phyloP scores from a whole-genome alignment of 2,329 filamentous ascomycete genomes.

The Macrophomina tecta region DNA sequence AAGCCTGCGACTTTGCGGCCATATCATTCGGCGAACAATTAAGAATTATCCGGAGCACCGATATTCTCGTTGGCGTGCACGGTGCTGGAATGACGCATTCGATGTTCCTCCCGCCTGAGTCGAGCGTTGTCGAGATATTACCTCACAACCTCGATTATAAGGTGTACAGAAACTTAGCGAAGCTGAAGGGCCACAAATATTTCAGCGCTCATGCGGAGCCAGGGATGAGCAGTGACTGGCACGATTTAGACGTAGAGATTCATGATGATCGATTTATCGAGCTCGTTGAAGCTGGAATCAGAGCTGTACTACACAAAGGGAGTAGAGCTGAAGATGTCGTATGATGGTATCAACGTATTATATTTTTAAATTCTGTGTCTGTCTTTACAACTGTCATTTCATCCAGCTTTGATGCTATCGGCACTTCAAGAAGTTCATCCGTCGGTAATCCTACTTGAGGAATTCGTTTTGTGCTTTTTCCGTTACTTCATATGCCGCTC shows the following conservation, averaged over 20 bases:
- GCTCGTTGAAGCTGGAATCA: neutral
- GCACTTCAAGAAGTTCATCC: no score
- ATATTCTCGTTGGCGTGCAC: slow-evolving; percentile 53
- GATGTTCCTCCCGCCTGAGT: slow-evolving; percentile 48
- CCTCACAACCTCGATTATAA: slow-evolving; percentile 44
- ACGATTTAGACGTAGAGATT: neutral
- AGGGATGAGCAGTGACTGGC: neutral
- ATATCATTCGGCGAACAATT: slow-evolving; percentile 49
- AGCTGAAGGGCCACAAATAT: slow-evolving; percentile 46
- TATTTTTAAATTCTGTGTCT: no score
- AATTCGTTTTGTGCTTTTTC: no score
- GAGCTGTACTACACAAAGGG: neutral
- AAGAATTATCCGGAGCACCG: slow-evolving; percentile 43
- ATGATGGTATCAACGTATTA: neutral
- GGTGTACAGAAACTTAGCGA: slow-evolving; percentile 52
- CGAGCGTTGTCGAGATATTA: slow-evolving; percentile 52
- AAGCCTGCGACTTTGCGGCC: slow-evolving; percentile 47
- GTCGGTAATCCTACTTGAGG: no score
- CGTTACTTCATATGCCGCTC: no score
- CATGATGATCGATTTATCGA: neutral
- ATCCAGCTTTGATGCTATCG: no score
- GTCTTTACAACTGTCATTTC: no score
- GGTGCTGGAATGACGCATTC: slow-evolving; percentile 53
- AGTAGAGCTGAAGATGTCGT: neutral
- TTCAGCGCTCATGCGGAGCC: slow-evolving; percentile 44